Evolutionary conservation across 768 basidiomycete genomes (phyloP), one percentile per base, ranked within the genome.

Genomic region (Lactifluus volemus): DNA sequence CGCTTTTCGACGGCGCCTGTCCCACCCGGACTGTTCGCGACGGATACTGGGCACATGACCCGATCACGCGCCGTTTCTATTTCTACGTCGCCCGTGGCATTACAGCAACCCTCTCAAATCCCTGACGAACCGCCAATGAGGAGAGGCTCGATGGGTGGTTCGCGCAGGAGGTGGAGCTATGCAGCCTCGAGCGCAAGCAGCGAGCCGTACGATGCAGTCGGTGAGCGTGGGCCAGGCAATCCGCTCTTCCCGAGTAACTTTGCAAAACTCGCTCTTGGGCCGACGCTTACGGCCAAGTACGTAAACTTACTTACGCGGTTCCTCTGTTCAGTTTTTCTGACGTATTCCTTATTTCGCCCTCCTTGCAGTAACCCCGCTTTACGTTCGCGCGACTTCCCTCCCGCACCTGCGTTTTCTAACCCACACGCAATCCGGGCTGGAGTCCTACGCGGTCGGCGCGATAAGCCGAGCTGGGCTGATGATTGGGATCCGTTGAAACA

Each of bases 181-280:
- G 67, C 65, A 25, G 58, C 52, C 17, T 65, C 64, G 36, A 56
- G 30, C 21, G 53, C 56, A 32, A 62, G 64, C 45, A 53, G 70
- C 19, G 72, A 70, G 14, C 72, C 63, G 12, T 81, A 83, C 67
- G 75, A 82, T 68, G 72, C 77, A 3, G 73, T 81, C n/a, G 81
- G 79, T 9, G 88, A 89, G 65, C 78, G 89, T 5, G 77, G 75
- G 1, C 84, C 86, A 2, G 91, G 89, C 0, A 81, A 84, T 65
- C 91, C 90, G 14, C 73, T 92, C 7, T 95, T 95, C 75, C 88
- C 89, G 3, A 86, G 82, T 65, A 89, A 82, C 69, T 95, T 92
- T 72, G 82, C 88, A 36, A 79, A 80, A 57, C 71, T 92, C 63
- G 80, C 81, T 29, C 66, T 79, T 39, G 81, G 81, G 38, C 89